Evolutionary conservation across 805 yeast species (phyloP).

Genomic region (Starmerella powellii): DNA sequence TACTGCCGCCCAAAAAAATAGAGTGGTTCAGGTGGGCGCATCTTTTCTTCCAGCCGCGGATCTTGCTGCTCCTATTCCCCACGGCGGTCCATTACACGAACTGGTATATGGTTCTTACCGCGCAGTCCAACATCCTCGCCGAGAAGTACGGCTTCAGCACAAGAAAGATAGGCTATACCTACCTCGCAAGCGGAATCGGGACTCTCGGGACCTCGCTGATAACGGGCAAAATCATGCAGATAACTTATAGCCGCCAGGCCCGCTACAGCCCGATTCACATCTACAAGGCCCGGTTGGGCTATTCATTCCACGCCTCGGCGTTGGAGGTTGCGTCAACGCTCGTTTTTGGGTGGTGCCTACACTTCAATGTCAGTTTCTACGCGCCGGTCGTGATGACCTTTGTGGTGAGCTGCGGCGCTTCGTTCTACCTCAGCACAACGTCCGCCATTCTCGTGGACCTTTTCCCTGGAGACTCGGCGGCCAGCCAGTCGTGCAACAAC

Average conservation of each 20-base stretch:
- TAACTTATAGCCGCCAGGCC: conserved; percentile 33
- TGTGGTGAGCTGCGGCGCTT: conserved; percentile 45
- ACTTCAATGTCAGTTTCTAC: conserved; percentile 37
- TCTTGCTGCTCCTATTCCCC: conserved; percentile 41
- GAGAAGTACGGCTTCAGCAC: conserved; percentile 40
- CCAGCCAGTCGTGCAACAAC: conserved; percentile 64
- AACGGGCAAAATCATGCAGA: conserved; percentile 48
- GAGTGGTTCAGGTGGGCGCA: conserved; percentile 31
- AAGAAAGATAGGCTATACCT: conserved; percentile 55
- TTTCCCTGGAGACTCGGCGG: conserved; percentile 56
- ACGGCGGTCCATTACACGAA: conserved; percentile 51
- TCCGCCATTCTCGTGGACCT: conserved; percentile 66
- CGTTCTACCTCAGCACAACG: conserved; percentile 45
- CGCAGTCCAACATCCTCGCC: conserved; percentile 46
- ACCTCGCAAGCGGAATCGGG: conserved; percentile 61
- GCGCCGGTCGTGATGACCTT: conserved; percentile 49
- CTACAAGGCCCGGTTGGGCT: conserved; percentile 42
- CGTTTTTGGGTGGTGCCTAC: conserved; percentile 65
- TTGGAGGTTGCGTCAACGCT: conserved; percentile 35
- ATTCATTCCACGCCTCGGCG: conserved; percentile 35
- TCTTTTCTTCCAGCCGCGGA: conserved; percentile 36
- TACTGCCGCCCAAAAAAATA: conserved; percentile 15
- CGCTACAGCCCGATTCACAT: conserved; percentile 28
- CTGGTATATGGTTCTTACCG: conserved; percentile 60
- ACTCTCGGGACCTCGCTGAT: conserved; percentile 48